A percentile compares a stretch with the other conserved stretches of the same genome.
Conservation (phyloP, 1,139 yeast genomes). For the Geotrichum candidum region DNA sequence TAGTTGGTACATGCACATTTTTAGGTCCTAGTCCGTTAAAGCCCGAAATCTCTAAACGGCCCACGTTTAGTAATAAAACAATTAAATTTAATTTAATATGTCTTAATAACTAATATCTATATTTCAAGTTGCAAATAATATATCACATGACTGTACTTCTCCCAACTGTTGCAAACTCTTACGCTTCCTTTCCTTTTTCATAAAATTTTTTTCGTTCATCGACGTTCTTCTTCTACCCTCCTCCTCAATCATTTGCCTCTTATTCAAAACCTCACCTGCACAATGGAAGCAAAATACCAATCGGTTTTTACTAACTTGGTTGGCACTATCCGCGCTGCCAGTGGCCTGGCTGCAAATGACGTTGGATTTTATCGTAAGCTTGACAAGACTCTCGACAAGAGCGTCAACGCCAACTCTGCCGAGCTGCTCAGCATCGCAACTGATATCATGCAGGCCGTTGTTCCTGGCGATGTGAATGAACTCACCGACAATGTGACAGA, state of each 20-base stretch:
- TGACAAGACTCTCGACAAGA: slow-evolving; percentile 46
- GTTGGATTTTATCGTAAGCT: slow-evolving; percentile 65
- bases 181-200: neutral
- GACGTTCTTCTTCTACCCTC: neutral
- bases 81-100: neutral
- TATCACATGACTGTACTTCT: neutral
- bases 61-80: neutral
- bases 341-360: slow-evolving; percentile 74
- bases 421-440: slow-evolving; percentile 51
- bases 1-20: neutral
- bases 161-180: neutral
- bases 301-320: slow-evolving; percentile 25
- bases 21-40: too few species aligned
- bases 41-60: too few species aligned
- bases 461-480: slow-evolving; percentile 32
- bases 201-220: neutral
- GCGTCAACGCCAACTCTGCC: slow-evolving; percentile 42
- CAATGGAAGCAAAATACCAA: slow-evolving; percentile 23
- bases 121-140: too few species aligned
- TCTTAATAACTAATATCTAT: neutral
- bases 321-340: slow-evolving; percentile 58
- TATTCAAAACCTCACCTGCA: neutral
- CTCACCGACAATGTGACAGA: slow-evolving; percentile 36
- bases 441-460: slow-evolving; percentile 44
- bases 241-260: neutral